Base-by-base conservation (phyloP, 31 red algal genomes). In the Asparagopsis taxiformis region DNA sequence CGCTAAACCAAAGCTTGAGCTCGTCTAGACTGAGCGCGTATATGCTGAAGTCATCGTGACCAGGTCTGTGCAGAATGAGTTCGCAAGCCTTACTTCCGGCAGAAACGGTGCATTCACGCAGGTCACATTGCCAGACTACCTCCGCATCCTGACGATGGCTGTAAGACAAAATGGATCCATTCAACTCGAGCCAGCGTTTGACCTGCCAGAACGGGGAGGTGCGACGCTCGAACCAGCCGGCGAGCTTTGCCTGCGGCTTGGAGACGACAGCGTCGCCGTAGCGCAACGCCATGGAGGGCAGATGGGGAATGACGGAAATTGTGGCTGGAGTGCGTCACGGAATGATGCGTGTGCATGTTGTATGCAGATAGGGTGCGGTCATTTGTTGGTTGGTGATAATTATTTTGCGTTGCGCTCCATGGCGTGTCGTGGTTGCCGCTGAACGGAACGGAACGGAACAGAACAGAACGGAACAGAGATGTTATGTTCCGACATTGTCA, bases 1-100 rank as follows among this genome's bases (percentile, higher is more conserved):
- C 26, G 34, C 26, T 30, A 62, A 62, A 62, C 59, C 59, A 62
- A 62, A 62, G 17, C 22, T 62, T 62, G 11, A 62, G 59, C 26
- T 62, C 59, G 7, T 21, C 16, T 4, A 62, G 16, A 62, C 26
- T 29, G 16, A 34, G 59, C 7, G 59, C 59, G 22, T 32, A 62
- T 6, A 62, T 19, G 7, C 23, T 30, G 7, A 62, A 62, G 23
- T 28, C 26, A 17, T 30, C 59, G 17, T 11, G 22, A 6, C 59
- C 59, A 21, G 4, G 6, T 62, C 59, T 28, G 21, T 16, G 19
- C 19, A 62, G 21, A 6, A 62, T 34, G 30, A 62, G 21, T 62
- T 62, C 59, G 4, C 23, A 30, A 30, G 59, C 26, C 22, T 21
- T 30, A 21, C 59, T 62, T 6, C 59, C 59, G 26, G 59, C 59